Conservation (phyloP, 2,329 filamentous ascomycete species). For the Trichoderma hamatum region DNA sequence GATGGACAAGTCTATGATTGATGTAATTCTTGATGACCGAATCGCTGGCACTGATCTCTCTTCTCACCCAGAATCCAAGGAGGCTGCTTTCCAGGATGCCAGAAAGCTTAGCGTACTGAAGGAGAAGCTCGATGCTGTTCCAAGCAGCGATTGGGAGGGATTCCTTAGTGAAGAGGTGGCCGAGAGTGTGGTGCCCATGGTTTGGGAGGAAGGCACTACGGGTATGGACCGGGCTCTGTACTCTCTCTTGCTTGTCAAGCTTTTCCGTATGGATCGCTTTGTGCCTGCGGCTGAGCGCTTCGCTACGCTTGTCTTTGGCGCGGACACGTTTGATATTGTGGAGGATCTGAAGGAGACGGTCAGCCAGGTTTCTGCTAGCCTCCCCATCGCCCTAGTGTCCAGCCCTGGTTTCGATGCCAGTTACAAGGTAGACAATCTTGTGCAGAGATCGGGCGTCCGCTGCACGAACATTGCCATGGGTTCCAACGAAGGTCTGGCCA, state of each 20-base stretch:
- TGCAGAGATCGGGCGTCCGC: conserved; percentile 76
- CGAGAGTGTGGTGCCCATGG: conserved; percentile 77
- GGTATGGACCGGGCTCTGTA: conserved; percentile 75
- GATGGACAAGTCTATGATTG: conserved; percentile 90
- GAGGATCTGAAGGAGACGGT: conserved; percentile 87
- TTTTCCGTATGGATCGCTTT: conserved; percentile 94
- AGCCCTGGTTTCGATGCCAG: conserved; percentile 97
- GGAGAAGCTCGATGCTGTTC: conserved; percentile 65
- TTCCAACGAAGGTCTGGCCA: conserved; percentile 89
- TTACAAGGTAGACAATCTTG: conserved; percentile 96
- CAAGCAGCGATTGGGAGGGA: conserved; percentile 70
- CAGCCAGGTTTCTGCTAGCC: conserved; percentile 77
- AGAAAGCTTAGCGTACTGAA: conserved; percentile 74
- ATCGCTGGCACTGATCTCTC: conserved; percentile 79
- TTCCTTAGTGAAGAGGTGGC: conserved; percentile 87
- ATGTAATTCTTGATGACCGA: conserved; percentile 78
- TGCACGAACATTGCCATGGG: conserved; percentile 99
- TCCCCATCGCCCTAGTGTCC: conserved; percentile 89
- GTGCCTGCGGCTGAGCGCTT: conserved; percentile 93
- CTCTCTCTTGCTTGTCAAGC: conserved; percentile 86
- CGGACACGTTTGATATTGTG: conserved; percentile 77
- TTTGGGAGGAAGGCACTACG: conserved; percentile 68
- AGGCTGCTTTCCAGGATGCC: conserved; percentile 70
- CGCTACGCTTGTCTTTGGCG: conserved; percentile 81
- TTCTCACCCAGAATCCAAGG: conserved; percentile 63